These are phyloP conservation scores for Phytophthora tentaculata DNA, from an alignment of 352 stramenopile genomes.

Conservation along the genomic window DNA sequence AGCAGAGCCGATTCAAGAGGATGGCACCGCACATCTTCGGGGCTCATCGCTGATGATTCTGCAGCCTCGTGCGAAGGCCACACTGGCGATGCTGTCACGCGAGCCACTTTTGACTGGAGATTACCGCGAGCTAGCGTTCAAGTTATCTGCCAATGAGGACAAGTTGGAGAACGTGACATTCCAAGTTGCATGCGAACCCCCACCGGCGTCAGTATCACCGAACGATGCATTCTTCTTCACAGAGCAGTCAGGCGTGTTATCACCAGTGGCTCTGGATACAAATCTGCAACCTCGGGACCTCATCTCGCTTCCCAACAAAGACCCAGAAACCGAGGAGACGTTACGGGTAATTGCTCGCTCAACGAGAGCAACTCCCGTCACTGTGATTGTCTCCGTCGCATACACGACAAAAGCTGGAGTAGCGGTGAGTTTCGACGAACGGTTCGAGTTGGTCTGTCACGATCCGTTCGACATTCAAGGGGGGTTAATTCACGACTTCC, in stretches of 20 bases:
- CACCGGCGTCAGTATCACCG: constrained; percentile 44
- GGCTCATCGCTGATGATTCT: constrained; percentile 68
- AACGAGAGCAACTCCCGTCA: constrained; percentile 43
- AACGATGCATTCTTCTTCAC: constrained; percentile 70
- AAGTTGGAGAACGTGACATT: constrained; percentile 65
- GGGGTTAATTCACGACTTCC: constrained; percentile 71
- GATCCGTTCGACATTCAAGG: constrained; percentile 66
- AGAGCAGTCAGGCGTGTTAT: constrained; percentile 44
- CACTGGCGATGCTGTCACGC: constrained; percentile 58
- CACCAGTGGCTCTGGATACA: constrained; percentile 52
- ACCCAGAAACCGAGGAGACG: constrained; percentile 44
- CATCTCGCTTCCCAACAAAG: constrained; percentile 46
- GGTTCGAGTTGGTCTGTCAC: constrained; percentile 66
- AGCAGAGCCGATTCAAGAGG: constrained; percentile 51
- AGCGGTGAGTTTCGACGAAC: constrained; percentile 66
- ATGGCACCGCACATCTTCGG: constrained; percentile 45
- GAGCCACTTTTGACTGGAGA: constrained; percentile 68
- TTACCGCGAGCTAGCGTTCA: constrained; percentile 69
- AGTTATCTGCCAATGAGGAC: constrained; percentile 70
- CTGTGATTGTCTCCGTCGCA: constrained; percentile 55
- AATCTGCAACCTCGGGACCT: constrained; percentile 61
- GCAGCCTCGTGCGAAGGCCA: constrained; percentile 72
- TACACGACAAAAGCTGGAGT: constrained; percentile 78
- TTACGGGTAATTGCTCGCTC: constrained; percentile 72
- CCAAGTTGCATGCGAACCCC: constrained; percentile 57